Conservation (phyloP, 305 asterid genomes). For the Fraxinus sp. region DNA sequence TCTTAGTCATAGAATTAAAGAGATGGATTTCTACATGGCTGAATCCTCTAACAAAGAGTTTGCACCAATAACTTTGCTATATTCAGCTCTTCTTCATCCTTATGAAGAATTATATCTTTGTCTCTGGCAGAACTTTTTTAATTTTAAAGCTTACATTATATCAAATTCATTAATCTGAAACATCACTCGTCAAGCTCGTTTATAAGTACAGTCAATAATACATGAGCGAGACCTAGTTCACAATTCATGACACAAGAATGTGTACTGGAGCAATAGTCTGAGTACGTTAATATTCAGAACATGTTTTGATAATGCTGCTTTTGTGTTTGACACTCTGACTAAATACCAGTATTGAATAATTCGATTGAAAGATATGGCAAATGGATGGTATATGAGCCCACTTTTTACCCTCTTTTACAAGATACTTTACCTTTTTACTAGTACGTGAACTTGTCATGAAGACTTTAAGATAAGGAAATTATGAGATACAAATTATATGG, state of each 20-base stretch:
- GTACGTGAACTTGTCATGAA: not conserved
- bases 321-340: not conserved
- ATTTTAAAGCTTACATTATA: not conserved
- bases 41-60: not conserved
- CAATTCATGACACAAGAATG: not conserved
- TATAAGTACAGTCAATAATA: not conserved
- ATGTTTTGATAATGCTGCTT: not conserved
- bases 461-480: not conserved
- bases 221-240: not conserved
- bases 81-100: not conserved
- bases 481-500: not conserved
- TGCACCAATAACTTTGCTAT: not conserved
- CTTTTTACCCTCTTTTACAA: not conserved
- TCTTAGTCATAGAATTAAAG: constrained; percentile 16
- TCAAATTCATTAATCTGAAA: not conserved
- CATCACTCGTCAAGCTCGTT: not conserved
- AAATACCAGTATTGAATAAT: not conserved
- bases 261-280: not conserved
- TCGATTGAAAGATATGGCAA: not conserved
- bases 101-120: not conserved
- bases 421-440: too few species aligned
- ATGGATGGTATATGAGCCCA: not conserved
- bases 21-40: not conserved
- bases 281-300: not conserved
- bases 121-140: not conserved